Evolutionary conservation across 2,329 filamentous ascomycete species (phyloP), one percentile per base, ranked within the genome.

Genomic region (Paecilomyces dactylethromorphus): DNA sequence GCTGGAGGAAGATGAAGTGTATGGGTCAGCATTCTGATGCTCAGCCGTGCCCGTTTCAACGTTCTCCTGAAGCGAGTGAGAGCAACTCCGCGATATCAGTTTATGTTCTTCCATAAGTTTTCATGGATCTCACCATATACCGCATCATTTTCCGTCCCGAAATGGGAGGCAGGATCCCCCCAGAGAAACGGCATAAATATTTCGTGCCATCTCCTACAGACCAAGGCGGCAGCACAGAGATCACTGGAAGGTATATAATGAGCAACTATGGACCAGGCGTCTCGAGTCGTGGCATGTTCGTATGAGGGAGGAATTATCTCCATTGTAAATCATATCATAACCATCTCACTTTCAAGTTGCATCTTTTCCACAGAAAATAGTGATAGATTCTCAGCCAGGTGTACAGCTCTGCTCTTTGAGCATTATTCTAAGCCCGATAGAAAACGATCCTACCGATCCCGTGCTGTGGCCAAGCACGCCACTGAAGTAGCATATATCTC

Each of bases 91-190:
- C 7, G n/a, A 15, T n/a, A 49, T 53, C 8, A 29, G 32, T 32
- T 39, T 51, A 29, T 26, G 45, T 12, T 29, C 49, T 22, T 31
- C 15, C 39, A n/a, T 45, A 8, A 49, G 60, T 69, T 57, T 68
- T 62, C 21, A 15, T 29, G 21, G 35, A 6, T 55, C 62, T 62
- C 67, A 76, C 81, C 79, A 65, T 86, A 86, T 31, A 86, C 82
- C 8, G 79, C 81, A 66, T 86, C 84, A 65, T 86, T 83, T 56
- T 85, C 79, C 2, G 77, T 77, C 31, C 81, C 82, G 66, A 87
- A 87, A 68, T 87, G 84, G 8, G 83, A 85, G 0, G 84, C 83
- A 21, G 84, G 84, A 65, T 83, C 81, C 15, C 84, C 84, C 84
- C 84, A 87, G 1, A 87, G 76, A 62, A 82, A 79, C 2, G 82